Percentiles rank a stretch among this genome's conserved stretches.
phyloP scores from a whole-genome alignment of 306 rosid species.

The Neltuma alba region DNA sequence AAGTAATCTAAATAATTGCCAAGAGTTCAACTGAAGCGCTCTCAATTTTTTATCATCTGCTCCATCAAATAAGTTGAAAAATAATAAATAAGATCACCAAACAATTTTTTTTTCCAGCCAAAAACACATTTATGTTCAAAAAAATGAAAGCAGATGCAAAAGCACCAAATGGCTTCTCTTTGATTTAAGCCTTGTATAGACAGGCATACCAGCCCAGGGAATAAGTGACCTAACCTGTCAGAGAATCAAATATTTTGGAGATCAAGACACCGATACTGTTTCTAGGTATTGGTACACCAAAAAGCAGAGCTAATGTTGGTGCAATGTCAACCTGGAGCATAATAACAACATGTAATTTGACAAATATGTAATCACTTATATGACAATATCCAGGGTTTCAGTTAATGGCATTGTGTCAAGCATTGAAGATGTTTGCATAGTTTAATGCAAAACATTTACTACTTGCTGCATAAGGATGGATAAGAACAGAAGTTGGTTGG shows the following conservation, averaged over 20 bases:
- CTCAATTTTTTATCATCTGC: constrained; percentile 73
- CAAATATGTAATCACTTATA: constrained; percentile 23
- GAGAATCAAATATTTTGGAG: constrained; percentile 52
- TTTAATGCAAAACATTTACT: constrained; percentile 11
- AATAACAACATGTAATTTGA: constrained; percentile 36
- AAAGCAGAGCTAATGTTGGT: constrained; percentile 82
- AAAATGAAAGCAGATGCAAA: constrained; percentile 30
- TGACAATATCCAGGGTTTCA: constrained; percentile 25
- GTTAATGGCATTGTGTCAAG: constrained; percentile 21
- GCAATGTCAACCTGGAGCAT: constrained; percentile 79
- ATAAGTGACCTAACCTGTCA: constrained; percentile 57
- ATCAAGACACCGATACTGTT: constrained; percentile 84
- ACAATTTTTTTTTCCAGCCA: constrained; percentile 25
- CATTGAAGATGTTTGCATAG: constrained; percentile 11
- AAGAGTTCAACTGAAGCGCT: constrained; percentile 86
- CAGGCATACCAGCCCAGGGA: constrained; percentile 26
- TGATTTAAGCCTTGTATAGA: constrained; percentile 18
- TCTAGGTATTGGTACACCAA: constrained; percentile 93
- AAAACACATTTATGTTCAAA: constrained; percentile 2
- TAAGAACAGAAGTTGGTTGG: constrained; percentile 14
- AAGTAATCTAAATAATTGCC: constrained; percentile 88
- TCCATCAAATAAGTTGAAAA: constrained; percentile 24
- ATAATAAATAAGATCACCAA: background rate
- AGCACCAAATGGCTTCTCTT: constrained; percentile 16
- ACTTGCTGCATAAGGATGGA: constrained; percentile 17